These are phyloP conservation scores for Acer yangbiense DNA, from an alignment of 345 rosid species.

Conservation along the genomic window DNA sequence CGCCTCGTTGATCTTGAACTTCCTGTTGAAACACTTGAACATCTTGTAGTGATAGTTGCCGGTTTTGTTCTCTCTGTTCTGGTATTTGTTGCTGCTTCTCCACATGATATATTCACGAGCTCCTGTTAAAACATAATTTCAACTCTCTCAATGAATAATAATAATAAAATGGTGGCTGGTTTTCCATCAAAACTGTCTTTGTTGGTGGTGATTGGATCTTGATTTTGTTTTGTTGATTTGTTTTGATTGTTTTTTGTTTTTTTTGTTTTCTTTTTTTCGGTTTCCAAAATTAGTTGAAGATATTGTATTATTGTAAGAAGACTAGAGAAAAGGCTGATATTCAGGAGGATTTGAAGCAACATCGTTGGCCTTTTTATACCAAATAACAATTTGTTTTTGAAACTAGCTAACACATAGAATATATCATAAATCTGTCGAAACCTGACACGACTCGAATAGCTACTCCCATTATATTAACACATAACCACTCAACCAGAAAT, in stretches of 20 bases:
- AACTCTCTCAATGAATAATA: not conserved
- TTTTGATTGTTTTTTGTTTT: conserved; percentile 13
- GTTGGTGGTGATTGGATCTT: not conserved
- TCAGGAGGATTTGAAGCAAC: conserved; percentile 53
- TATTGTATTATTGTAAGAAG: conserved; percentile 1
- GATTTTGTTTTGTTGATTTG: not conserved
- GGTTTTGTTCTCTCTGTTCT: not conserved
- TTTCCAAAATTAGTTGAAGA: not conserved
- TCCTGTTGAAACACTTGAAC: conserved; percentile 75
- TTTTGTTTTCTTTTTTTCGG: not conserved
- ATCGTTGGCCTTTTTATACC: conserved; percentile 23
- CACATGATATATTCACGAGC: not conserved
- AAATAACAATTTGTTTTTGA: too few species aligned
- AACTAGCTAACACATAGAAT: too few species aligned
- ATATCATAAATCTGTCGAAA: too few species aligned
- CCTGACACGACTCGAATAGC: too few species aligned
- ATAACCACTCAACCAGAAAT: too few species aligned
- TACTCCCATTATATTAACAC: too few species aligned
- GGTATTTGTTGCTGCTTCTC: not conserved
- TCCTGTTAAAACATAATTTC: not conserved
- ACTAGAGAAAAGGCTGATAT: conserved; percentile 8
- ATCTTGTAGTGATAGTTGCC: conserved; percentile 63
- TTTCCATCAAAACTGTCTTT: not conserved
- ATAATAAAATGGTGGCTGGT: not conserved
- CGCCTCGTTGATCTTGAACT: conserved; percentile 70